Percentiles rank a stretch among this genome's conserved stretches.
phyloP scores from a whole-genome alignment of 139 green algal genomes.

The Deuterostichococcus epilithicus region DNA sequence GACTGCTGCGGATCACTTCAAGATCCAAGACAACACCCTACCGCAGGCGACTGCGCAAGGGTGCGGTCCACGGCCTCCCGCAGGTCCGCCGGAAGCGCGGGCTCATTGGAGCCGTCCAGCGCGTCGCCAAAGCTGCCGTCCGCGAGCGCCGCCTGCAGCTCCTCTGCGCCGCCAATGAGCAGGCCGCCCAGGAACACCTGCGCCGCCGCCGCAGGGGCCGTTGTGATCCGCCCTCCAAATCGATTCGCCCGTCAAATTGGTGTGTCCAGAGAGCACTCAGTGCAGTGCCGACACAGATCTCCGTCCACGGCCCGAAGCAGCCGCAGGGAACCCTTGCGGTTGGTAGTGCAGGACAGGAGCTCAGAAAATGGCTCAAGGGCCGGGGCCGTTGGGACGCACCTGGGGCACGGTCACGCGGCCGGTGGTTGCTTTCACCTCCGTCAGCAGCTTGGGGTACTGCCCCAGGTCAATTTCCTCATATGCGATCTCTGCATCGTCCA shows the following conservation, averaged over 20 bases:
- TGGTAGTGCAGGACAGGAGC: not conserved
- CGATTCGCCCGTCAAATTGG: not conserved
- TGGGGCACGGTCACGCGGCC: slow-evolving; percentile 78
- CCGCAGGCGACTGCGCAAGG: not conserved
- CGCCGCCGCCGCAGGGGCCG: not conserved
- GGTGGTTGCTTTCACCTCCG: slow-evolving; percentile 47
- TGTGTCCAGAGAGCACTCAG: no score
- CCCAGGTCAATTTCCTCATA: slow-evolving; percentile 67
- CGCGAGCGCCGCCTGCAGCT: slow-evolving; percentile 22
- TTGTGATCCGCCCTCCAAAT: not conserved
- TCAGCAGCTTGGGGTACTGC: slow-evolving; percentile 29
- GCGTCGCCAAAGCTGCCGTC: slow-evolving; percentile 33
- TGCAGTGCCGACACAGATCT: not conserved
- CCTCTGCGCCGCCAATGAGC: slow-evolving; percentile 74
- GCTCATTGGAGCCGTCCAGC: slow-evolving; percentile 20
- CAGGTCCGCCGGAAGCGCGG: slow-evolving; percentile 7
- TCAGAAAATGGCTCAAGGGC: not conserved
- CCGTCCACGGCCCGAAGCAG: not conserved
- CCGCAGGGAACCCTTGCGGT: not conserved
- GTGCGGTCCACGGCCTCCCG: slow-evolving; percentile 9
- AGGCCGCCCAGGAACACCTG: slow-evolving; percentile 74
- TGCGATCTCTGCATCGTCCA: slow-evolving; percentile 35
- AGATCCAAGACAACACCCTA: not conserved
- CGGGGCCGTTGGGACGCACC: slow-evolving; percentile 21
- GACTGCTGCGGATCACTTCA: not conserved